Evolutionary conservation across 2,329 filamentous ascomycete species (phyloP).

Genomic region (Cladosporium sp.): DNA sequence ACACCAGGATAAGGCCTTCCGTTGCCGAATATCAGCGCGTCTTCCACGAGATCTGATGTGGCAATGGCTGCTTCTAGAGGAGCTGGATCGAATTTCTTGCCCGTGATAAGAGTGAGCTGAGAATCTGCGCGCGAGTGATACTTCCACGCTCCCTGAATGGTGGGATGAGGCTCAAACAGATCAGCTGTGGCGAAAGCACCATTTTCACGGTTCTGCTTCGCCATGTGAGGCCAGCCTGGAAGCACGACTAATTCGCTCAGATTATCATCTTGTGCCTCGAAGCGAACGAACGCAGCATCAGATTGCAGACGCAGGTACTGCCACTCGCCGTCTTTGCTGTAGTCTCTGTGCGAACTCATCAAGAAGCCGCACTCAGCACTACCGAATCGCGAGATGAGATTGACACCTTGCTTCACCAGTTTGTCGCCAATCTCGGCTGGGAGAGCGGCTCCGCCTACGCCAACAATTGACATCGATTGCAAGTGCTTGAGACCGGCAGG

Average conservation of each 20-base stretch:
- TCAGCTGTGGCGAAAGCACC: constrained; percentile 62
- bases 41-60: constrained; percentile 41
- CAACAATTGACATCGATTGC: constrained; percentile 55
- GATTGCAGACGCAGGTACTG: constrained; percentile 50
- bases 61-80: constrained; percentile 55
- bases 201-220: constrained; percentile 55
- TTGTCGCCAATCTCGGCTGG: constrained; percentile 50
- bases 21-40: constrained; percentile 61
- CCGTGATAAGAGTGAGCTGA: constrained; percentile 59
- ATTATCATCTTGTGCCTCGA: constrained; percentile 43
- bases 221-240: constrained; percentile 55
- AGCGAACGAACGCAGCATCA: constrained; percentile 35
- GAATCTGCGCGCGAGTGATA: constrained; percentile 60
- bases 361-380: constrained; percentile 65
- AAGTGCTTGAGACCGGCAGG: constrained; percentile 41
- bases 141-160: constrained; percentile 53
- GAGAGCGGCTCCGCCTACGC: constrained; percentile 60
- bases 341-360: constrained; percentile 58
- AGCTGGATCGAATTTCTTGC: constrained; percentile 66
- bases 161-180: constrained; percentile 55
- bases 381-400: constrained; percentile 59
- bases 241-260: constrained; percentile 55
- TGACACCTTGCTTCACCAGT: constrained; percentile 49
- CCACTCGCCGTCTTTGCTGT: constrained; percentile 54
- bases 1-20: constrained; percentile 53